These are phyloP conservation scores for Triticum timopheevii DNA, from an alignment of 176 grass and related monocot species.

Conservation along the genomic window DNA sequence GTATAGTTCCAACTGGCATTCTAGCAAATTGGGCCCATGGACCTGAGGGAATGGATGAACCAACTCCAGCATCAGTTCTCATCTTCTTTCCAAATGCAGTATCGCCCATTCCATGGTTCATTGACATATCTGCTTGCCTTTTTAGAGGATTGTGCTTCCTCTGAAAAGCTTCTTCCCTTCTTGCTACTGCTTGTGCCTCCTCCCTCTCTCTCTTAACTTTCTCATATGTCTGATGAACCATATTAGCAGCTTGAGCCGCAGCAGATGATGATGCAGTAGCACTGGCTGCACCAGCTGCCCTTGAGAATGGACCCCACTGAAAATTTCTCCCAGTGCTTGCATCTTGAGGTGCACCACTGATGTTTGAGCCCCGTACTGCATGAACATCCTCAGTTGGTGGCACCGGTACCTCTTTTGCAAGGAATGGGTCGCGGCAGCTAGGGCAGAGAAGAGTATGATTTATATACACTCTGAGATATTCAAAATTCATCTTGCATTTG, in stretches of 20 bases:
- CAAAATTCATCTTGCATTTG: conserved; percentile 52
- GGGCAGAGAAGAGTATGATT: conserved; percentile 40
- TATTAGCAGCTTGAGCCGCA: conserved; percentile 56
- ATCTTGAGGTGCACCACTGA: conserved; percentile 27
- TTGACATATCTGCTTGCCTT: conserved; percentile 35
- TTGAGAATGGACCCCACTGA: conserved; percentile 53
- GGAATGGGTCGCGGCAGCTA: conserved; percentile 31
- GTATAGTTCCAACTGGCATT: conserved; percentile 4
- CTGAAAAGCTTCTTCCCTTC: conserved; percentile 50
- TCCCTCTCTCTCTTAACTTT: conserved; percentile 53
- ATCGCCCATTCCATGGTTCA: background rate
- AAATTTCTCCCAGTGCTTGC: conserved; percentile 27
- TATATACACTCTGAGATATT: conserved; percentile 32
- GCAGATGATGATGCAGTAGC: conserved; percentile 60
- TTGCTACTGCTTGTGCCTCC: conserved; percentile 50
- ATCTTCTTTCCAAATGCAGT: conserved; percentile 27
- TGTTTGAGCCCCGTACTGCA: conserved; percentile 18
- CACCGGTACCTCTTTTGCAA: conserved; percentile 35
- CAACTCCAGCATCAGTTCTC: conserved; percentile 9
- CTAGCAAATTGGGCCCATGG: conserved; percentile 5
- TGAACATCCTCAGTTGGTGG: conserved; percentile 18
- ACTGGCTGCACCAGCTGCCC: conserved; percentile 59
- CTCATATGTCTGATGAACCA: conserved; percentile 55
- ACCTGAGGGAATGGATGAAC: conserved; percentile 16
- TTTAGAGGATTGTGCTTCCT: conserved; percentile 53